Base-by-base conservation (phyloP, 805 yeast genomes). In the Wickerhamomyces bovis region DNA sequence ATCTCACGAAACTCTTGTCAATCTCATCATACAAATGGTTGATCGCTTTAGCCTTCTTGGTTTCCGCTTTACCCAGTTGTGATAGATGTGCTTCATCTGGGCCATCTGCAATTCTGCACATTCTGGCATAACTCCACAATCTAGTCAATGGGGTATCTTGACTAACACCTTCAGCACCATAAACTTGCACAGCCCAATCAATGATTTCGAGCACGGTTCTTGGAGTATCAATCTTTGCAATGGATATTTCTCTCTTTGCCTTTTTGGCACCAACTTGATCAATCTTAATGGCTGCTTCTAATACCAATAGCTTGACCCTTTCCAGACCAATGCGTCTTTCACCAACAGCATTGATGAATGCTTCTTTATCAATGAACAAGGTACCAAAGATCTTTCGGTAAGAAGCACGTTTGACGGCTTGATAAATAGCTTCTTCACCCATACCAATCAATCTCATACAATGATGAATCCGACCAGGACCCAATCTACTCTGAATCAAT, bases 381-480 rank as follows among this genome's bases (percentile, higher is more conserved):
- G 69, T 61, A 33, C 83, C 81, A 57, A 77, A 78, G 41, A 81
- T 77, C 35, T 65, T 52, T 50, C 86, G 67, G 50, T 68, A 64
- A 46, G 73, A 70, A 38, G 82, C 83, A 53, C 86, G 69, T 50
- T 70, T 66, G 23, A 73, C 69, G 44, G 75, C 71, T 48, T 69
- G 66, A 51, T 64, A 51, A 45, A 81, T 66, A 3, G 82, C 78
- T 54, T 70, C 76, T 54, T 78, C 83, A 8, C 81, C 85, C 38
- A 71, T 76, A 6, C 86, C 86, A 52, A 81, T 68, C 26, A 75
- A 62, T 57, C 85, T 68, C 85, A 81, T 80, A 62, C 85, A 81
- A 61, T 81, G 85, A 61, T 80, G 86, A 52, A 81, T 76, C 58
- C 85, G 68, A n/a, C 86, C 85, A 1, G 85, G 85, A 2, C 85